Conservation (phyloP, 2,329 filamentous ascomycete species). For the Macrophomina tecta region DNA sequence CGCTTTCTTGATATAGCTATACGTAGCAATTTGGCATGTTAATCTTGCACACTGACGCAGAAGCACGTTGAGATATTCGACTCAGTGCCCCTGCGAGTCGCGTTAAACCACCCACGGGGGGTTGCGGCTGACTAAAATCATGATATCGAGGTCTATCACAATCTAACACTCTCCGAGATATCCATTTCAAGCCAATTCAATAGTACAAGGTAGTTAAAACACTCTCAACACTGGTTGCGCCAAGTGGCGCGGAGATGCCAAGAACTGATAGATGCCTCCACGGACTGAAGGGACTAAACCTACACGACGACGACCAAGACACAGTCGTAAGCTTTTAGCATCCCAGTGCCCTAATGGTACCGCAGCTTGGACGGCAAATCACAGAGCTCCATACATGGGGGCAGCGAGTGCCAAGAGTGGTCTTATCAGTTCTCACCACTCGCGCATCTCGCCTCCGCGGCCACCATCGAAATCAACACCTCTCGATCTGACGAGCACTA, state of each 20-base stretch:
- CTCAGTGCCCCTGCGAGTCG: too few relatives aligned
- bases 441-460: not conserved
- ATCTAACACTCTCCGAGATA: too few relatives aligned
- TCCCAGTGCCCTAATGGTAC: not conserved
- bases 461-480: not conserved
- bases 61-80: too few relatives aligned
- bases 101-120: too few relatives aligned
- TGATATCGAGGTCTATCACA: too few relatives aligned
- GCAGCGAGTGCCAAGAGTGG: not conserved
- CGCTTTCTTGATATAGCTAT: not conserved
- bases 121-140: too few relatives aligned
- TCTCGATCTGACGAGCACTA: not conserved
- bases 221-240: not conserved
- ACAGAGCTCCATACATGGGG: not conserved
- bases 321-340: not conserved
- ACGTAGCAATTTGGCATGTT: not conserved
- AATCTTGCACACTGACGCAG: too few relatives aligned
- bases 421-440: conserved; percentile 15
- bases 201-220: not conserved
- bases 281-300: not conserved
- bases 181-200: not conserved
- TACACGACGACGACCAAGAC: not conserved
- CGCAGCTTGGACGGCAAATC: not conserved
- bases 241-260: too few relatives aligned
- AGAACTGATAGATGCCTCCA: not conserved